Base-by-base conservation (phyloP, 2,329 filamentous ascomycete species). In the Ophiostoma ips region DNA sequence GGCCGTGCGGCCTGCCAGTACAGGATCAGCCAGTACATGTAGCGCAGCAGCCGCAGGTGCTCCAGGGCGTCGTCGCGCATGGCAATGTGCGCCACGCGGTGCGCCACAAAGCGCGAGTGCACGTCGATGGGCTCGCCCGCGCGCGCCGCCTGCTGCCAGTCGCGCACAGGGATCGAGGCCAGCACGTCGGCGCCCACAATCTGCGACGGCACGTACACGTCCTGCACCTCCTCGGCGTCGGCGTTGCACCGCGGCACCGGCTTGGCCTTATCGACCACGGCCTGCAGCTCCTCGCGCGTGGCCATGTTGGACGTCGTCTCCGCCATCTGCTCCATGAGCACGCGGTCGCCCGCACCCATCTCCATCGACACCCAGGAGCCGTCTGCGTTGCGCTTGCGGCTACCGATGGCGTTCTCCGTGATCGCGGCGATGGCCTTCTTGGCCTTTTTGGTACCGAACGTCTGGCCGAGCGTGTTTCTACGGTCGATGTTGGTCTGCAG, bases 371-470 rank as follows among this genome's bases (percentile, higher is more conserved):
- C 40, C 41, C 43, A 56, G 51, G 76, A 71, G 35, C 73, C 67
- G 53, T 76, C 74, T 34, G 64, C 61, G 59, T 63, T 62, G 38
- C 70, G 64, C 38, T 66, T 67, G 57, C 55, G 53, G 10, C 30
- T 50, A 28, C 53, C 51, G 34, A 90, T 87, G 16, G 83, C 83
- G 60, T 89, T 88, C 58, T 84, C 73, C 2, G 79, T 79, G 55
- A 76, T 72, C 50, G 81, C 76, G 28, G 74, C 71, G 57, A 92
- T 79, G 1, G 79, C 83, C 67, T 89, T 90, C 71, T 81, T 84
- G 19, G 86, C 83, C 66, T 89, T 90, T 69, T 86, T 88, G 24
- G 85, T 90, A 63, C 87, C 87, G 60, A 94, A 94, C 31, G 83
- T 79, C 58, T 84, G 75, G 37, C 84, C 84, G 12, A 94, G 77